Evolutionary conservation across 1,284 basidiomycete species (phyloP), one percentile per base, ranked within the genome.

Genomic region (Trichosporon asahii): DNA sequence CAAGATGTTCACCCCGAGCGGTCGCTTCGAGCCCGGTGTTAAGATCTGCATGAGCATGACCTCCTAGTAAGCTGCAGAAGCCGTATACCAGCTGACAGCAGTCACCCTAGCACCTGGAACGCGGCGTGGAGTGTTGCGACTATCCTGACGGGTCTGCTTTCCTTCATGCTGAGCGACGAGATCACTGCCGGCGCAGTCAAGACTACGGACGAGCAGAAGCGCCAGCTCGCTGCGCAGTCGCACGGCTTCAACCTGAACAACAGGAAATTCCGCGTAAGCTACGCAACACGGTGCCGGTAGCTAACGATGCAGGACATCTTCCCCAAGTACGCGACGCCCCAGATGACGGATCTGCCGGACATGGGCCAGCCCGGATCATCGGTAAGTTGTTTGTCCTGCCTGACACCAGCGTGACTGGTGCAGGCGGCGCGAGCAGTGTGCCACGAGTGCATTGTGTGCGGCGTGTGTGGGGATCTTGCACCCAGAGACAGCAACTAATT

Each of bases 41-140:
- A 95, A 95, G 87, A 98, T 98, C 74, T 96, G 93, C 80, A 95
- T 95, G 85, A 94, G 93, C 46, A 95, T 95, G 93, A 95, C 93
- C 2, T 93, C 94, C 80, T 98, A 82, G 94, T 94, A 77, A 83
- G 92, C 88, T 37, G 31, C 8, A 8, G 9, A 33, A 2, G 18
- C n/a, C 15, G 3, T n/a, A 5, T 37, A 5, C 0, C 4, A 23
- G 64, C 53, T 64, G 35, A 68, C 64, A 15, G n/a, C 73, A 82
- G 81, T 70, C 82, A 83, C 73, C 81, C 82, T 12, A 80, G 77
- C 77, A 80, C 82, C 78, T 84, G 83, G 83, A 84, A 84, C 68
- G 83, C 83, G 7, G 82, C 82, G 7, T 84, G 77, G 77, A 70
- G 72, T 12, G 82, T 82, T 29, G 77, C 80, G 49, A 79, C 74